A percentile compares a stretch with the other conserved stretches of the same genome.
Conservation (phyloP, 2,329 filamentous ascomycete species). For the Gnomoniopsis sp. region DNA sequence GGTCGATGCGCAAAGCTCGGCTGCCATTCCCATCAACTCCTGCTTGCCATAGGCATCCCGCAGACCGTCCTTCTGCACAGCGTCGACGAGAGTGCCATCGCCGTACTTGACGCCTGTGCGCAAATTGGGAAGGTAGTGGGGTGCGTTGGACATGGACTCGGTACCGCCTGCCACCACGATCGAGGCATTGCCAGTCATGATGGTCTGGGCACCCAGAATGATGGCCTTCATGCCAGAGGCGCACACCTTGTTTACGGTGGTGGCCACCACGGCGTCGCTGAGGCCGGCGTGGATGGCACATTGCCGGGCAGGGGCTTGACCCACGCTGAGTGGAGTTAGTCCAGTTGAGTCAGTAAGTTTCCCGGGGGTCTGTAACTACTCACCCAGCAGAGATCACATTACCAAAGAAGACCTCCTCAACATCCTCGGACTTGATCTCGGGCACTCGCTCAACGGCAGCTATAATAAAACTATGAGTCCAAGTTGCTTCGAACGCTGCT, state of each 20-base stretch:
- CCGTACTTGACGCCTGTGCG: constrained; percentile 92
- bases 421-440: constrained; percentile 80
- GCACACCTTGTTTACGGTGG: constrained; percentile 98
- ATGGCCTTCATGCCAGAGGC: constrained; percentile 93
- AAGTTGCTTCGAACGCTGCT: neutral
- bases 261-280: constrained; percentile 73
- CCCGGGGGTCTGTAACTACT: constrained; percentile 24
- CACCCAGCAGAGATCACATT: constrained; percentile 97
- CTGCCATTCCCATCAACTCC: constrained; percentile 94
- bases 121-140: constrained; percentile 88
- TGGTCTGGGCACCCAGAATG: constrained; percentile 91
- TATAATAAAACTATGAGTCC: constrained; percentile 27
- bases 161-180: constrained; percentile 91
- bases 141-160: constrained; percentile 98
- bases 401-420: constrained; percentile 96
- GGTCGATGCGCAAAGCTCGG: constrained; percentile 86
- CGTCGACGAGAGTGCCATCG: constrained; percentile 83
- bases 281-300: constrained; percentile 89
- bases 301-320: constrained; percentile 94
- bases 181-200: constrained; percentile 91
- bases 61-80: constrained; percentile 89
- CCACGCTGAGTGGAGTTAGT: constrained; percentile 58
- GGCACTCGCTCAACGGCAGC: constrained; percentile 82
- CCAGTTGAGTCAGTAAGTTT: constrained; percentile 17
- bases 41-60: constrained; percentile 89